Percentiles rank a stretch among this genome's conserved stretches.
phyloP scores from a whole-genome alignment of 2,329 filamentous ascomycete species.

The Calonectria leucothoes region DNA sequence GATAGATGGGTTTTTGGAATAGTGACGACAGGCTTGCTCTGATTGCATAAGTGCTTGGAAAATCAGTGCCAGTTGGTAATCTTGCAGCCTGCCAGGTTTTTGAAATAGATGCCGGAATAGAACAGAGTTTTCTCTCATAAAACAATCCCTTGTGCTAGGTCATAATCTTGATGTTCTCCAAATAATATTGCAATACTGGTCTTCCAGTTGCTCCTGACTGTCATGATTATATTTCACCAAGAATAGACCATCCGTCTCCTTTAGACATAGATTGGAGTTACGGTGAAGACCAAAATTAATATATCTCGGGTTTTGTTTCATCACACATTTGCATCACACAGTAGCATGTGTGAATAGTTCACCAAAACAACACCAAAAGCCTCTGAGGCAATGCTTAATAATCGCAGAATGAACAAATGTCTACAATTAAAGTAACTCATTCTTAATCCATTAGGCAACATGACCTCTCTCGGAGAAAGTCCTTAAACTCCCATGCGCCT shows the following conservation, averaged over 20 bases:
- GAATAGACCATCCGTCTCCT: too few relatives aligned
- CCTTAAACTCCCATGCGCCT: neutral
- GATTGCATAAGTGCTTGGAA: neutral
- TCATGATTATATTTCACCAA: too few relatives aligned
- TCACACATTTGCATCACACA: too few relatives aligned
- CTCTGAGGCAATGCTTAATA: neutral
- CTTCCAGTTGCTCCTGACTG: too few relatives aligned
- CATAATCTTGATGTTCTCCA: neutral
- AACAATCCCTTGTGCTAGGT: neutral
- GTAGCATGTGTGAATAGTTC: too few relatives aligned
- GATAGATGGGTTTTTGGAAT: neutral
- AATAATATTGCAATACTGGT: neutral
- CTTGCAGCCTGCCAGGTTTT: neutral
- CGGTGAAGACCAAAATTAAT: too few relatives aligned
- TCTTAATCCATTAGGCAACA: neutral
- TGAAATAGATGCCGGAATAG: neutral
- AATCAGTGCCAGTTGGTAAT: neutral
- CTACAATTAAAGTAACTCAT: neutral
- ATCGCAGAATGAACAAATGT: neutral
- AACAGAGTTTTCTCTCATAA: neutral
- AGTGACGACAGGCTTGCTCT: neutral
- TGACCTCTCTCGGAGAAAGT: neutral
- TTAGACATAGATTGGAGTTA: too few relatives aligned
- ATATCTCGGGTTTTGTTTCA: too few relatives aligned
- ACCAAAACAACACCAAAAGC: neutral